phyloP scores from a whole-genome alignment of 306 rosid genomes.

The Trifolium repens region DNA sequence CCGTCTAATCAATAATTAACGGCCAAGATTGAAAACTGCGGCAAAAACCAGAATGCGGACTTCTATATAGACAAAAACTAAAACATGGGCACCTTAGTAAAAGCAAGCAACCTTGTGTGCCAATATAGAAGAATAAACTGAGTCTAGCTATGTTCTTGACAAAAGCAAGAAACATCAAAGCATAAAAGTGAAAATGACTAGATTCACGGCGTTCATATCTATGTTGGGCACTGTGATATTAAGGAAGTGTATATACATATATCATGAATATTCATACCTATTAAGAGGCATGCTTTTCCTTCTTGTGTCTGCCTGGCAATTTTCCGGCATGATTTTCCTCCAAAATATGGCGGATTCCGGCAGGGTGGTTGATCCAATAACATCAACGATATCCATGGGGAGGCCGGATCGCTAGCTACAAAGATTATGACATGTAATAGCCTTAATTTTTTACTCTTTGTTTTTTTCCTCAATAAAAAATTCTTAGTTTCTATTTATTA shows the following conservation, averaged over 20 bases:
- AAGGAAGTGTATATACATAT: slow-evolving; percentile 58
- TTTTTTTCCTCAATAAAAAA: not conserved
- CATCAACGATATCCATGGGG: slow-evolving; percentile 49
- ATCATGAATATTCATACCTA: slow-evolving; percentile 45
- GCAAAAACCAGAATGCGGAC: no score
- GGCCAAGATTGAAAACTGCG: no score
- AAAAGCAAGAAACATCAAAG: slow-evolving; percentile 20
- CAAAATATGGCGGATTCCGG: slow-evolving; percentile 40
- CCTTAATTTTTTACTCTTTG: not conserved
- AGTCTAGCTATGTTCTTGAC: not conserved
- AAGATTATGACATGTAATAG: not conserved
- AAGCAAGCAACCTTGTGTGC: not conserved
- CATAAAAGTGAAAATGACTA: slow-evolving; percentile 41
- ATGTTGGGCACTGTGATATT: slow-evolving; percentile 54
- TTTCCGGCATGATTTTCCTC: slow-evolving; percentile 51
- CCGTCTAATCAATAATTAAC: no score
- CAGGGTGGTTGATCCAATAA: slow-evolving; percentile 52
- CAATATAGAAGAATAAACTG: not conserved
- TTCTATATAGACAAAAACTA: not conserved
- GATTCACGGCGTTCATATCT: slow-evolving; percentile 48
- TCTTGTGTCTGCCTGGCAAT: slow-evolving; percentile 48
- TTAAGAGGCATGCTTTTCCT: slow-evolving; percentile 48
- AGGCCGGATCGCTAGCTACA: slow-evolving; percentile 58
- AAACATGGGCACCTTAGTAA: slow-evolving; percentile 45
- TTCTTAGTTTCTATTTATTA: not conserved